Evolutionary conservation across 176 grass and related monocot species (phyloP).

Genomic region (Oryza officinalis): DNA sequence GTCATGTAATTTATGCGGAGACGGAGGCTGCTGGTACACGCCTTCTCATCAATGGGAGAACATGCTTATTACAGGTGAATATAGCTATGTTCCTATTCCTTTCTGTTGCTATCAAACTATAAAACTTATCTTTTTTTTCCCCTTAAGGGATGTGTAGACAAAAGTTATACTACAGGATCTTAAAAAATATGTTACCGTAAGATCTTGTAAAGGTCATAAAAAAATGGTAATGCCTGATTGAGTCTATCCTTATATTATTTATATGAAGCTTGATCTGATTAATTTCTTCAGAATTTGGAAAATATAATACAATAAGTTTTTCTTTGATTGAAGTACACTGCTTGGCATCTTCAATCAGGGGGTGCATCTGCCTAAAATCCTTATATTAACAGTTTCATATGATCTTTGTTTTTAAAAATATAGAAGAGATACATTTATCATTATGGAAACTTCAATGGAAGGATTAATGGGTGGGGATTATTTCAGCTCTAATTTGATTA

Average conservation of each 20-base stretch:
- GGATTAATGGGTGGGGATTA: neutral
- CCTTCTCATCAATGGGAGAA: constrained; percentile 99
- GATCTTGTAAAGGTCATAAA: neutral
- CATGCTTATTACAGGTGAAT: constrained; percentile 96
- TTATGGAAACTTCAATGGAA: constrained; percentile 32
- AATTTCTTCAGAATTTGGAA: constrained; percentile 2
- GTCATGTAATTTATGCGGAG: constrained; percentile 97
- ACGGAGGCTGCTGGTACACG: constrained; percentile 98
- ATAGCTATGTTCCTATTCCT: constrained; percentile 6
- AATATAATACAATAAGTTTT: neutral
- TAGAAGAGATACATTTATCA: neutral
- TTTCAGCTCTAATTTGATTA: constrained; percentile 25
- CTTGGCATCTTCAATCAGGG: constrained; percentile 18
- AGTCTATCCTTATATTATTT: neutral
- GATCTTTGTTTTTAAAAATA: neutral
- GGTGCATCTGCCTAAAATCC: constrained; percentile 10
- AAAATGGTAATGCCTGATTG: neutral
- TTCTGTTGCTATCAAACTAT: constrained; percentile 23
- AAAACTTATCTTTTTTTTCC: constrained; percentile 12
- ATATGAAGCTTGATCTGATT: neutral
- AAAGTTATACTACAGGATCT: constrained; percentile 19
- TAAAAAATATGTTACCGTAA: neutral
- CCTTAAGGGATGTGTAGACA: neutral
- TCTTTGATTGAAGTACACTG: neutral
- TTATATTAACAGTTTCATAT: neutral